Base-by-base conservation (phyloP, 306 rosid genomes). In the Hippophae rhamnoides region DNA sequence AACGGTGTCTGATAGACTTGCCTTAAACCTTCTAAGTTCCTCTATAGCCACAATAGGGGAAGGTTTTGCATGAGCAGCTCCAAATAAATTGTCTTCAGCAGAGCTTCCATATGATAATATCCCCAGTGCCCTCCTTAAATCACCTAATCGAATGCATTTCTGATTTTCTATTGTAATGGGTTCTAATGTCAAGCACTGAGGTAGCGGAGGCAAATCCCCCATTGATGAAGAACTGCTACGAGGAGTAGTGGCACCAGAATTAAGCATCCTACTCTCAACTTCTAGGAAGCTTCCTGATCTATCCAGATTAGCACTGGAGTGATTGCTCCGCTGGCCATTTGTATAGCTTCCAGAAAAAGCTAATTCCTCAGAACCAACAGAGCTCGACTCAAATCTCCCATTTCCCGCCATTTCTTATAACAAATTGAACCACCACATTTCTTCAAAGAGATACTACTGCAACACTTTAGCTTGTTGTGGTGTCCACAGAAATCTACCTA, bases 41-140 rank as follows among this genome's bases (percentile, higher is more conserved):
- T 81, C 82, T 1, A 84, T 75, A 55, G 81, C 82, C 64, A 79
- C 83, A 0, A 86, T 76, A 50, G 90, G 82, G 27, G 74, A 68
- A 52, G 79, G 76, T 62, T 78, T 90, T 26, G 70, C 68, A 75
- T 77, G 86, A 41, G 80, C 49, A 77, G 61, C 83, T 61, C 89
- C 94, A 54, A 84, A 75, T 72, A 89, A 75, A 65, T 80, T 84
- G 26, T 82, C 86, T 62, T 84, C 95, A 0, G 83, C 75, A 7
- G 72, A 48, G 65, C 69, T 77, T 51, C 87, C 81, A 31, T 2
- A 4, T 31, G 38, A 31, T 31, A 31, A 2, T 61, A 84, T 82
- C 57, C 94, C 94, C 6, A 90, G 85, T 69, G 69, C 95, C 75
- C 83, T 82, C 76, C 82, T 84, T 31, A 90, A 76, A 72, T 86